Base-by-base conservation (phyloP, 352 stramenopile genomes). In the Globisporangium iwayamae region DNA sequence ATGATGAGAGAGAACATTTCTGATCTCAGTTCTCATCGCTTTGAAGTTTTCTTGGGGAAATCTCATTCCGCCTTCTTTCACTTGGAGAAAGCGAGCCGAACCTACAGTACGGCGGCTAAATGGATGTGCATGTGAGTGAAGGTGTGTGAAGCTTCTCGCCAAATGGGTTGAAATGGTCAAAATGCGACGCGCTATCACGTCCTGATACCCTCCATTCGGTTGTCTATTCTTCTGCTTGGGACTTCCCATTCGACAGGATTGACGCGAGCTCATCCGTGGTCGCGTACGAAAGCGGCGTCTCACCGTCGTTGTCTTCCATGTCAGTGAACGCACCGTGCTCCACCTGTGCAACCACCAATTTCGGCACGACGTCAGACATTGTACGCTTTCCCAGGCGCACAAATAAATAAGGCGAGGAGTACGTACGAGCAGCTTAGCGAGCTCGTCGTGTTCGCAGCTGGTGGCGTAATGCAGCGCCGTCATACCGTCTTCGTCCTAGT, bases 401-500 rank as follows among this genome's bases (percentile, higher is more conserved):
- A 46, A 10, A 48, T 25, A 30, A 5, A 45, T 39, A 39, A 39
- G 7, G 30, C 56, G n/a, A 51, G 5, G n/a, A 22, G 36, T 61
- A 63, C 69, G 52, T 73, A 90, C 77, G 57, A 93, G 72, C 20
- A 93, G 54, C 56, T 83, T 68, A 1, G 74, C 77, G 63, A 93
- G 76, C n/a, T 74, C 76, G 20, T 90, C 74, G 63, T 89, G 70
- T 46, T 91, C 84, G 64, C 84, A 91, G 62, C 71, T 89, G 7
- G 86, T 79, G 20, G 84, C 84, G 58, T 93, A 93, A 55, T 93
- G 84, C 45, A 93, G 68, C 38, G 81, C 76, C 9, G 84, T 93
- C 84, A 93, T 93, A n/a, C 84, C 84, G 10, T 91, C 84, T 14
- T 62, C 66, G 51, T 93, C 84, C 80, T 92, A 16, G 46, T 48